Evolutionary conservation across 805 yeast genomes (phyloP).

Genomic region (Kuraishia borneana): DNA sequence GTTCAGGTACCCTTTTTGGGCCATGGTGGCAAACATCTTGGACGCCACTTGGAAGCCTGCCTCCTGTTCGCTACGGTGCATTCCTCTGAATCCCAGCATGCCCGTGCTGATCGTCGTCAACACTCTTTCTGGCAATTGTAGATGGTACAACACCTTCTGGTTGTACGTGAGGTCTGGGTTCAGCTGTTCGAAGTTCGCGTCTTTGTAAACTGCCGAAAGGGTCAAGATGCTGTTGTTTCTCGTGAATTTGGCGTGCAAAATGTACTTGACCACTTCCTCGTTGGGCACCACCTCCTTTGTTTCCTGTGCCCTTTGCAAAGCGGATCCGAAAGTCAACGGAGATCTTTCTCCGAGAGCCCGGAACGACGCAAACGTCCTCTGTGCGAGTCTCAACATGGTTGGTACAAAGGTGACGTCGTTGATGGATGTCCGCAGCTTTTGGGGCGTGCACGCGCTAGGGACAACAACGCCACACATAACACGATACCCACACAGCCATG

Average conservation of each 20-base stretch:
- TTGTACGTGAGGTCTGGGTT: slow-evolving; percentile 47
- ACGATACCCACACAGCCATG: neutral
- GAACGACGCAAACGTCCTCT: too few species aligned
- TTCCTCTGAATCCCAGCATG: slow-evolving; percentile 76
- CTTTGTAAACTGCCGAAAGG: slow-evolving; percentile 59
- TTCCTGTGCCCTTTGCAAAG: too few species aligned
- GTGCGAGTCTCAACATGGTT: too few species aligned
- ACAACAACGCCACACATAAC: neutral
- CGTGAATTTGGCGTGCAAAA: slow-evolving; percentile 65
- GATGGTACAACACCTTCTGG: slow-evolving; percentile 65
- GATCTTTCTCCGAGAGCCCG: too few species aligned
- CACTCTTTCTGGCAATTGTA: slow-evolving; percentile 71
- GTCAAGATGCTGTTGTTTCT: slow-evolving; percentile 80
- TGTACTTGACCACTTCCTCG: slow-evolving; percentile 42
- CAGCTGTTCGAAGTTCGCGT: slow-evolving; percentile 42
- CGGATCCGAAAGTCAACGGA: too few species aligned
- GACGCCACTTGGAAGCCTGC: slow-evolving; percentile 82
- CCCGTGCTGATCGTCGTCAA: slow-evolving; percentile 69
- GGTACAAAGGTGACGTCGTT: too few species aligned
- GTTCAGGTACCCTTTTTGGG: slow-evolving; percentile 44
- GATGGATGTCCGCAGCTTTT: too few species aligned
- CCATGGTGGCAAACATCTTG: slow-evolving; percentile 59
- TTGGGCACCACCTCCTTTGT: too few species aligned
- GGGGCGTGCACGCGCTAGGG: neutral
- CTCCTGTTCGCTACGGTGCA: slow-evolving; percentile 87